Conservation (phyloP, 371 early-diverging fungal species). For the Basidiobolus meristosporus region DNA sequence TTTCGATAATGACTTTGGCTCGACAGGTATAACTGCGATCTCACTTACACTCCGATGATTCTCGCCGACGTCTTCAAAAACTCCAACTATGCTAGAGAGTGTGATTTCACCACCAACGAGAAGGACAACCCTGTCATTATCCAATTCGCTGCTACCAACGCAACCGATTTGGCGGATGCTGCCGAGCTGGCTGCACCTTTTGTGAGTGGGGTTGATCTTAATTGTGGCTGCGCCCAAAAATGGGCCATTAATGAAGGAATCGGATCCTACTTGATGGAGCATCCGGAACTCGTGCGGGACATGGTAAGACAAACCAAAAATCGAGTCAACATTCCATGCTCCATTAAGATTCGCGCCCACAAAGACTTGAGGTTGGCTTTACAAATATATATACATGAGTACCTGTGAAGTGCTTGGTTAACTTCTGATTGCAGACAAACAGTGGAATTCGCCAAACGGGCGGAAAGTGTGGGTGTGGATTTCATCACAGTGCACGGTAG, state of each 20-base stretch:
- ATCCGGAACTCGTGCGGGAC: slow-evolving; percentile 60
- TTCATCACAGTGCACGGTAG: slow-evolving; percentile 72
- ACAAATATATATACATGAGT: not conserved
- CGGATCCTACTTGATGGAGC: slow-evolving; percentile 55
- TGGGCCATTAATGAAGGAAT: slow-evolving; percentile 72
- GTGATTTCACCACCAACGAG: slow-evolving; percentile 63
- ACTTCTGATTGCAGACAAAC: slow-evolving; percentile 37
- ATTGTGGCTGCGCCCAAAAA: slow-evolving; percentile 78
- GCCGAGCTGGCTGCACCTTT: slow-evolving; percentile 65
- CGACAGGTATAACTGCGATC: slow-evolving; percentile 66
- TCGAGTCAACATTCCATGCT: slow-evolving; percentile 41
- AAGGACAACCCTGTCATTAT: slow-evolving; percentile 71
- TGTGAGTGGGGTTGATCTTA: slow-evolving; percentile 61
- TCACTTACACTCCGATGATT: slow-evolving; percentile 97
- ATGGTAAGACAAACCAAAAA: slow-evolving; percentile 58
- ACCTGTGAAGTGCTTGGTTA: not conserved
- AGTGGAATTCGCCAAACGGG: slow-evolving; percentile 53
- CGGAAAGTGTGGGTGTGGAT: slow-evolving; percentile 54
- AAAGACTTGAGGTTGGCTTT: slow-evolving; percentile 28
- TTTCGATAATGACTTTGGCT: not conserved
- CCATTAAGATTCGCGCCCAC: slow-evolving; percentile 66
- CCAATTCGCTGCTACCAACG: slow-evolving; percentile 82
- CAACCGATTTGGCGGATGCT: slow-evolving; percentile 66
- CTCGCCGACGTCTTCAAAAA: slow-evolving; percentile 81
- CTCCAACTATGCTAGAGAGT: slow-evolving; percentile 56